These are phyloP conservation scores for Ramaria rubella DNA, from an alignment of 768 basidiomycete genomes.

Conservation along the genomic window DNA sequence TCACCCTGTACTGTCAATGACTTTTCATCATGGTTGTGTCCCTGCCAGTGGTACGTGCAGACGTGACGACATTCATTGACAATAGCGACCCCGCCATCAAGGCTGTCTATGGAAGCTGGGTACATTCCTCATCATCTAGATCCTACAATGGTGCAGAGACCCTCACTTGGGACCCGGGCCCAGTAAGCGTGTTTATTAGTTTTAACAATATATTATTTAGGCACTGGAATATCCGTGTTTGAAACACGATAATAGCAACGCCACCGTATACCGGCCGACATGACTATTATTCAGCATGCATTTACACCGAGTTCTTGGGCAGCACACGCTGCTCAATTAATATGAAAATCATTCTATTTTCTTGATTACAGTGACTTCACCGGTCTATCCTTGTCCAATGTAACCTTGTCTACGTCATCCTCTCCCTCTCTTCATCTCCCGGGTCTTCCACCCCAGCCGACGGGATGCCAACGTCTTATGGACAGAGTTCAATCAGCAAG, in stretches of 20 bases:
- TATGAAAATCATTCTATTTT: background rate
- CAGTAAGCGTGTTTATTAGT: background rate
- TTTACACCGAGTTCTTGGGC: background rate
- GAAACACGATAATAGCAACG: background rate
- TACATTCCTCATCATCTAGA: background rate
- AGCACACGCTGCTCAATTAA: slow-evolving; percentile 3
- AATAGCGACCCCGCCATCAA: background rate
- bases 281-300: background rate
- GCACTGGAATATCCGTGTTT: background rate
- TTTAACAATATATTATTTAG: background rate
- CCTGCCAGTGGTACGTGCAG: background rate
- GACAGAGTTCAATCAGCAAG: background rate
- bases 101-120: background rate
- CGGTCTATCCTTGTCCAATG: background rate
- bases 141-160: background rate
- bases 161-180: background rate
- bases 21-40: background rate
- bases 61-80: background rate
- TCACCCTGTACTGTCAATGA: too few species aligned
- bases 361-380: slow-evolving; percentile 2
- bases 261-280: background rate
- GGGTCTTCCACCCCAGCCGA: too few species aligned
- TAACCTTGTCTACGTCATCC: background rate
- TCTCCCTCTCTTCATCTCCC: too few species aligned
- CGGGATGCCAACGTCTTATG: background rate